Evolutionary conservation across 2,329 filamentous ascomycete genomes (phyloP).

Genomic region (Alternaria panax): DNA sequence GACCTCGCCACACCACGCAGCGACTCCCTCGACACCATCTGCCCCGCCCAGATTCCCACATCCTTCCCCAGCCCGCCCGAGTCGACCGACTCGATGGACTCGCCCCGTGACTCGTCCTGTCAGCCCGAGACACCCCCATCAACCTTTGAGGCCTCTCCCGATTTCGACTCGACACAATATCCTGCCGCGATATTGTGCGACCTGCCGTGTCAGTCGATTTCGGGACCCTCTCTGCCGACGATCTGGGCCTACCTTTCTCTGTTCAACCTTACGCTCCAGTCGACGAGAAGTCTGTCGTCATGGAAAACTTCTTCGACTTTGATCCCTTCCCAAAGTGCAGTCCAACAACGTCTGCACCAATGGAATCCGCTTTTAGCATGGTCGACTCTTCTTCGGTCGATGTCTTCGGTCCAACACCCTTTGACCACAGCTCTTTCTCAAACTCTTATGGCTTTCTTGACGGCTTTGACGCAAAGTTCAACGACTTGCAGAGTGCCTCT

Average conservation of each 20-base stretch:
- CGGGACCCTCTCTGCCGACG: constrained; percentile 41
- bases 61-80: constrained; percentile 48
- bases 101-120: constrained; percentile 48
- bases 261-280: constrained; percentile 49
- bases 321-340: constrained; percentile 49
- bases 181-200: constrained; percentile 99
- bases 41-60: constrained; percentile 45
- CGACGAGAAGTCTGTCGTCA: constrained; percentile 47
- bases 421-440: constrained; percentile 36
- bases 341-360: constrained; percentile 21
- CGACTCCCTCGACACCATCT: constrained; percentile 41
- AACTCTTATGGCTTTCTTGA: constrained; percentile 48
- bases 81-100: constrained; percentile 51
- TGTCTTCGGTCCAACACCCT: constrained; percentile 47
- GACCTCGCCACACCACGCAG: constrained; percentile 34
- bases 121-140: constrained; percentile 51
- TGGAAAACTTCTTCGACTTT: constrained; percentile 50
- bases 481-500: constrained; percentile 56
- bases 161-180: constrained; percentile 99
- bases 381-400: constrained; percentile 41
- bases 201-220: constrained; percentile 98
- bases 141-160: constrained; percentile 55
- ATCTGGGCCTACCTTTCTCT: constrained; percentile 47
- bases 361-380: constrained; percentile 41
- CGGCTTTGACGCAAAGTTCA: constrained; percentile 51